Evolutionary conservation across 1,139 yeast species (phyloP).

Genomic region (Yamadazyma siamensis): DNA sequence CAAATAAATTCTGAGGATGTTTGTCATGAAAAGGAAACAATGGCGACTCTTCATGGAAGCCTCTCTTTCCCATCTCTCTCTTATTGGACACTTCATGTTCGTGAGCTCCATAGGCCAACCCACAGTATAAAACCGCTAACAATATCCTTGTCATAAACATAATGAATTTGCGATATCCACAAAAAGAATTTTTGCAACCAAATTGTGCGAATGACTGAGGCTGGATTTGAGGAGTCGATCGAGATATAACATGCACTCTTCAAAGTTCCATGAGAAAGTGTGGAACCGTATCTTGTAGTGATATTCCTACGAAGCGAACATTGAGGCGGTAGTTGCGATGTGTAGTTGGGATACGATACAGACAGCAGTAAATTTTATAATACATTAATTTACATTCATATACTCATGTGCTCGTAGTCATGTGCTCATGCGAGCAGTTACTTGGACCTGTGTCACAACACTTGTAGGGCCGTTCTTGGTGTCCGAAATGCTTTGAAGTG

Average conservation of each 20-base stretch:
- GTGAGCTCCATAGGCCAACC: too few species aligned
- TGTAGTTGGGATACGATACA: too few species aligned
- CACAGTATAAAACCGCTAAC: neutral
- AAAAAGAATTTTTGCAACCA: neutral
- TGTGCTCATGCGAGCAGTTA: constrained; percentile 42
- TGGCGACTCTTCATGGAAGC: constrained; percentile 35
- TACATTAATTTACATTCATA: neutral
- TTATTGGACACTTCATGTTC: too few species aligned
- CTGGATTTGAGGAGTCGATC: neutral
- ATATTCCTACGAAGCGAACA: too few species aligned
- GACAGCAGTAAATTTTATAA: neutral
- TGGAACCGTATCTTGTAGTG: too few species aligned
- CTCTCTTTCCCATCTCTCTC: constrained; percentile 22
- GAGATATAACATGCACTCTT: too few species aligned
- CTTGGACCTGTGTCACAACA: constrained; percentile 46
- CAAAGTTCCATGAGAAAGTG: too few species aligned
- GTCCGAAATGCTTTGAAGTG: constrained; percentile 33
- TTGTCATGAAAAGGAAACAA: constrained; percentile 26
- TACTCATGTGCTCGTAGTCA: too few species aligned
- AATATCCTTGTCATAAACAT: constrained; percentile 2
- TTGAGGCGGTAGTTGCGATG: too few species aligned
- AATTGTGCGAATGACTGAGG: neutral
- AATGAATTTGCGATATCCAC: neutral
- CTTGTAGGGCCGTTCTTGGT: constrained; percentile 34
- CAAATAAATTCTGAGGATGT: constrained; percentile 23